Conservation (phyloP, 306 rosid species). For the Prunus salicina region DNA sequence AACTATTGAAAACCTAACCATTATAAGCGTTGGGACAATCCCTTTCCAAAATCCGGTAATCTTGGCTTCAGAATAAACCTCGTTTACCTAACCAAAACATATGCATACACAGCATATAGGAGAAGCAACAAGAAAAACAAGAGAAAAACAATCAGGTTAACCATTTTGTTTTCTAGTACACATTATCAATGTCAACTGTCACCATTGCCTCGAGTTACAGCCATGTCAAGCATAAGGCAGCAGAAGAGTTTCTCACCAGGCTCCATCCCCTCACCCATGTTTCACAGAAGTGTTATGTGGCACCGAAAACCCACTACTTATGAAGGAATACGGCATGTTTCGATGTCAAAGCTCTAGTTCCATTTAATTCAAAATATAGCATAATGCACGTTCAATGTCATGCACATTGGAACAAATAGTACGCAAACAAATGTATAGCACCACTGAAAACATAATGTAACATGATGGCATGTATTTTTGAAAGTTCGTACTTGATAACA, state of each 20-base stretch:
- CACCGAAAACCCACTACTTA: neutral
- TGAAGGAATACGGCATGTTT: neutral
- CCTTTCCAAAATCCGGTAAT: conserved; percentile 83
- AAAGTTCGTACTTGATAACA: neutral
- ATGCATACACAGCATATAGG: neutral
- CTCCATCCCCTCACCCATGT: neutral
- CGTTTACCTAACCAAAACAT: conserved; percentile 44
- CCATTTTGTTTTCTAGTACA: neutral
- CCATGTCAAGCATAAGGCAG: neutral
- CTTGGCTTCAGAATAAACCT: conserved; percentile 66
- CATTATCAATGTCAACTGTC: neutral
- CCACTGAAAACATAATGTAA: neutral
- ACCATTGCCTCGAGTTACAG: neutral
- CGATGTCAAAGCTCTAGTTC: neutral
- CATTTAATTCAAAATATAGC: neutral
- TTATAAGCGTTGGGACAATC: conserved; percentile 74
- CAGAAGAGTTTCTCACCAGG: neutral
- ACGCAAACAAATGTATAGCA: neutral
- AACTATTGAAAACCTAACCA: conserved; percentile 48
- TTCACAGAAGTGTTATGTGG: neutral
- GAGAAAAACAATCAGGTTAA: neutral
- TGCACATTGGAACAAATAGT: neutral
- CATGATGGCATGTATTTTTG: too few species aligned
- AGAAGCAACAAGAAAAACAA: neutral
- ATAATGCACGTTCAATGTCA: neutral